These are phyloP conservation scores for Cryptococcus hybrid DNA, from an alignment of 1,284 basidiomycete genomes.

Conservation along the genomic window DNA sequence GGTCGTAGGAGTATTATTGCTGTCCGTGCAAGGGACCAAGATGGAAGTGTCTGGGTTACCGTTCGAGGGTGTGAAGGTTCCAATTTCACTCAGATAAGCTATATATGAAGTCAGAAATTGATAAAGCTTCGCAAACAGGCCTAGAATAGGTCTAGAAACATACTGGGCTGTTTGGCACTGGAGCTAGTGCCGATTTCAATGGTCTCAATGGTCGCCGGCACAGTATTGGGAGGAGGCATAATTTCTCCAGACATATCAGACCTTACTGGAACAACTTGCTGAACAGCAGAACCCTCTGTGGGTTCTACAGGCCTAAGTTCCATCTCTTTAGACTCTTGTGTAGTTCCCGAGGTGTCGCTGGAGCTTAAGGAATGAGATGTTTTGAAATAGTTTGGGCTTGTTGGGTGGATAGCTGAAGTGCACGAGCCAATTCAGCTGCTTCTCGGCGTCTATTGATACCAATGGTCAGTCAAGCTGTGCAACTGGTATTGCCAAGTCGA, in stretches of 20 bases:
- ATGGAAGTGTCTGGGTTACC: background rate
- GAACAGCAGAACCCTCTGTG: background rate
- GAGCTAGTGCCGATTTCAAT: background rate
- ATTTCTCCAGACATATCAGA: slow-evolving; percentile 13
- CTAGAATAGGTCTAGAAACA: background rate
- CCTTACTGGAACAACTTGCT: background rate
- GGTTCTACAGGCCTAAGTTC: slow-evolving; percentile 21
- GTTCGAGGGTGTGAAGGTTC: slow-evolving; percentile 16
- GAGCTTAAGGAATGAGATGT: slow-evolving; percentile 22
- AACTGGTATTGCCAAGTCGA: background rate
- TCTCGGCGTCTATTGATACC: slow-evolving; percentile 31
- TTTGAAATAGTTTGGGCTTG: slow-evolving; percentile 16
- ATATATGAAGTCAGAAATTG: background rate
- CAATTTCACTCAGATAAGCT: slow-evolving; percentile 8
- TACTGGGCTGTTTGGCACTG: background rate
- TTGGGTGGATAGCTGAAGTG: slow-evolving; percentile 38
- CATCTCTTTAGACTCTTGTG: slow-evolving; percentile 36
- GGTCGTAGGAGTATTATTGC: background rate
- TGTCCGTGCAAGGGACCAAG: background rate
- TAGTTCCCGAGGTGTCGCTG: slow-evolving; percentile 3
- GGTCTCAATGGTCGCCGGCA: background rate
- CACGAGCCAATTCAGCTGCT: slow-evolving; percentile 40
- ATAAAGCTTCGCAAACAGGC: background rate
- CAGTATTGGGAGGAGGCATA: slow-evolving; percentile 13
- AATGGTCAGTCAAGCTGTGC: background rate